Conservation (phyloP, 2,329 filamentous ascomycete species). For the Colletotrichum sp. region DNA sequence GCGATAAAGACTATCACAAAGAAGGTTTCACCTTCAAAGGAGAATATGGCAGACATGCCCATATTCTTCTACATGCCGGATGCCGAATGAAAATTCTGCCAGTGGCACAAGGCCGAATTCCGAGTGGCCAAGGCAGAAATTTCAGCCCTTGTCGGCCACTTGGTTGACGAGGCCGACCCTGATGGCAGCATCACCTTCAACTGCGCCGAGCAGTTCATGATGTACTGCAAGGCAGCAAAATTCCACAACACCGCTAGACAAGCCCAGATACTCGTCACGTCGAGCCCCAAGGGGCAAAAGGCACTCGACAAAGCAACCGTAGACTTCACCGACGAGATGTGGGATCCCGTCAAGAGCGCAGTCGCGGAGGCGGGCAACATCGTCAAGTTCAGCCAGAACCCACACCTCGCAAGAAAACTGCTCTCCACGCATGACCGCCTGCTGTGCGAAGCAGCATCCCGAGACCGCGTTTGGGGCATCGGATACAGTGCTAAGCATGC, state of each 20-base stretch:
- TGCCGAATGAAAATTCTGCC: conserved; percentile 35
- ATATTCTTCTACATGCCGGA: conserved; percentile 37
- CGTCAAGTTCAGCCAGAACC: conserved; percentile 37
- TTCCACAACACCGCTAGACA: conserved; percentile 33
- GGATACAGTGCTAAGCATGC: background rate
- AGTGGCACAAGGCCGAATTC: conserved; percentile 36
- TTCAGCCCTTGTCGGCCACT: conserved; percentile 29
- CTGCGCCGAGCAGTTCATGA: conserved; percentile 47
- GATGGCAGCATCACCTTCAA: conserved; percentile 31
- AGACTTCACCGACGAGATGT: conserved; percentile 31
- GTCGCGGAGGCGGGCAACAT: conserved; percentile 36
- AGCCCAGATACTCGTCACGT: conserved; percentile 27
- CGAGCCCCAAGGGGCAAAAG: conserved; percentile 33
- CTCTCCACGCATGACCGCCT: conserved; percentile 34
- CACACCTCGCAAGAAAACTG: conserved; percentile 29
- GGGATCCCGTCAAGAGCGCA: conserved; percentile 35
- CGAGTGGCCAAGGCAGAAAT: conserved; percentile 31
- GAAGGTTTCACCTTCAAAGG: background rate
- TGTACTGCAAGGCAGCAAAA: conserved; percentile 43
- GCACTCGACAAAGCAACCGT: conserved; percentile 28
- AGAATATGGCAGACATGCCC: no score
- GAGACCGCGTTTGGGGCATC: conserved; percentile 31
- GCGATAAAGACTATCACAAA: background rate
- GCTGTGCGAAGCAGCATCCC: conserved; percentile 33
- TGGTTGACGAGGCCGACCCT: conserved; percentile 18